A percentile compares a stretch with the other conserved stretches of the same genome.
Conservation (phyloP, 805 yeast species). For the Metschnikowia bowlesiae region DNA sequence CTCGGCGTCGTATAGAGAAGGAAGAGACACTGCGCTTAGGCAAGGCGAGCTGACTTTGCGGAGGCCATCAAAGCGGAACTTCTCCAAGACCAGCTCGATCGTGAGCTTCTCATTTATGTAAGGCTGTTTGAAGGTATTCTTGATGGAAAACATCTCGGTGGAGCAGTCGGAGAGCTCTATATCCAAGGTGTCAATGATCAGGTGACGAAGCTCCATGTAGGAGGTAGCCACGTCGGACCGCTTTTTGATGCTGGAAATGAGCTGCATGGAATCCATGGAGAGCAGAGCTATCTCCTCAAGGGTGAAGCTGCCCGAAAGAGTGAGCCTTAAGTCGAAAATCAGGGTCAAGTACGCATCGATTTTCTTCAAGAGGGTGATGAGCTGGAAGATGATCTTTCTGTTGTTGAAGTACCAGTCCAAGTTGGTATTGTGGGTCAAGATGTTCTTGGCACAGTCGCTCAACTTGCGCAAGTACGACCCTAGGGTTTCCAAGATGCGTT, state of each 20-base stretch:
- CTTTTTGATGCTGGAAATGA: neutral
- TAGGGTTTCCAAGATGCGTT: neutral
- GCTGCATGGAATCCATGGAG: constrained; percentile 7
- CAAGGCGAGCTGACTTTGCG: neutral
- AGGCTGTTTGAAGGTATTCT: neutral
- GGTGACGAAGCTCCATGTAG: constrained; percentile 8
- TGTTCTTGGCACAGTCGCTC: neutral
- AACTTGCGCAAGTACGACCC: constrained; percentile 1
- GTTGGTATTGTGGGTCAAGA: neutral
- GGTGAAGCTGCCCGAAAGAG: neutral
- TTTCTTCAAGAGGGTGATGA: constrained; percentile 1
- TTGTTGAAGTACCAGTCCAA: constrained; percentile 2
- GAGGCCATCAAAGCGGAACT: constrained; percentile 2
- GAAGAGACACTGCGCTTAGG: neutral
- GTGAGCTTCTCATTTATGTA: constrained; percentile 1
- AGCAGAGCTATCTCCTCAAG: constrained; percentile 1
- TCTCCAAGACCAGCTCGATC: constrained; percentile 4
- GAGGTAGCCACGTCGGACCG: constrained; percentile 6
- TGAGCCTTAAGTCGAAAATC: neutral
- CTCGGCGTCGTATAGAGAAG: neutral
- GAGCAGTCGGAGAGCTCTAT: constrained; percentile 6
- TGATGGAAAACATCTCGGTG: neutral
- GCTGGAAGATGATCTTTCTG: neutral
- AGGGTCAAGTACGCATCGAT: constrained; percentile 1
- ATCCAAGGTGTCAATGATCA: constrained; percentile 4